Evolutionary conservation across 2,329 filamentous ascomycete genomes (phyloP), one percentile per base, ranked within the genome.

Genomic region (Pseudogymnoascus sp.): DNA sequence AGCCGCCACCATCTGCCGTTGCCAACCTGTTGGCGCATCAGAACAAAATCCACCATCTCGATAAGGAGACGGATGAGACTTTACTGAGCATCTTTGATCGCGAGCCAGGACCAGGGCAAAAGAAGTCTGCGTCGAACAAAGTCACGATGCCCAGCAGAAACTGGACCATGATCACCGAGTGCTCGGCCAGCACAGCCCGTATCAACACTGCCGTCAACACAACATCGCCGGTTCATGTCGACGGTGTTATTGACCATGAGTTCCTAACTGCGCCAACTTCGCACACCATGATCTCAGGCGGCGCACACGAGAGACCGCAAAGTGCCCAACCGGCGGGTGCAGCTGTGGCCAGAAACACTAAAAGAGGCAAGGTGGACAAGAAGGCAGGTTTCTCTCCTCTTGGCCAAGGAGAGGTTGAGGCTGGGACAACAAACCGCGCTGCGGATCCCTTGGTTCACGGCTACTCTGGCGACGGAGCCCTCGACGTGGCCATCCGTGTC

Each of bases 71-170:
- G 0, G 91, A 97, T 70, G 94, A 99, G 77, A 92, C 94, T 41
- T 86, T 97, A 74, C 87, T 97, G 67, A 87, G 89, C n/a, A 86
- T 97, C 69, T 99, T 99, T 75, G 84, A 91, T 65, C 88, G 90
- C 70, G 92, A 97, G 69, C 92, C 95, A 0, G 92, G 96, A 68
- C 82, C 75, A 72, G 84, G 73, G 71, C 90, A 59, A 82, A 96
- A 92, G 77, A 90, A 88, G 3, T 83, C 86, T 0, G 78, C 78
- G 44, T 88, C 82, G 71, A 97, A 97, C 75, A 83, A 90, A 66
- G 89, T 91, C 65, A 97, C 92, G 9, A 97, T 97, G 75, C 85
- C 96, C 2, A 92, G 91, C 67, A 86, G 94, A 25, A 99, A 99
- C 74, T 99, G 91, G 81, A 93, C 93, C 70, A 88, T 90, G 42